Conservation (phyloP, 768 basidiomycete species). For the Gautieria morchelliformis region DNA sequence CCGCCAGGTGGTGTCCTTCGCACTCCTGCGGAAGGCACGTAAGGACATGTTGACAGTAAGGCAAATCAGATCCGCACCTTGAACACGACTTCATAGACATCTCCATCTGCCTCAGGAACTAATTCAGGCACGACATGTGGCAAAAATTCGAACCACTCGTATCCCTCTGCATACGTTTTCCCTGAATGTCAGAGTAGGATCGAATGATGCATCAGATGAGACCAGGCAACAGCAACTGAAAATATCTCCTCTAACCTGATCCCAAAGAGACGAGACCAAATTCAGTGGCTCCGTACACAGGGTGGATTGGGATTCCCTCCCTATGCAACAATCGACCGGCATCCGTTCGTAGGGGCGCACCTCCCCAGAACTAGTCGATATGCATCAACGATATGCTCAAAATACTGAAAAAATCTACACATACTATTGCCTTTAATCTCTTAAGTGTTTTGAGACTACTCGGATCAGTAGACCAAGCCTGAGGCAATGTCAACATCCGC, state of each 20-base stretch:
- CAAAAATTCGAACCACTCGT: constrained; percentile 28
- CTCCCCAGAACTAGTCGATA: constrained; percentile 7
- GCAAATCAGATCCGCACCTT: constrained; percentile 21
- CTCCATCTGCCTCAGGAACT: constrained; percentile 23
- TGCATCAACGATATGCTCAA: too few relatives aligned
- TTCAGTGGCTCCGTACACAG: constrained; percentile 9
- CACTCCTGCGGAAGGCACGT: neutral
- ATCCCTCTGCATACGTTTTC: constrained; percentile 15
- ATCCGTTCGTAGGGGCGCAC: constrained; percentile 9
- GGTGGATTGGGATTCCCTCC: constrained; percentile 7
- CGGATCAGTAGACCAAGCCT: constrained; percentile 16
- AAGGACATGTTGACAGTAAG: neutral
- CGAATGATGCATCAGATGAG: neutral
- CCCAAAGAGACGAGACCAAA: neutral
- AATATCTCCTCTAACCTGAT: neutral
- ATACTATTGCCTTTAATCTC: constrained; percentile 11
- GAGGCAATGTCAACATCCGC: neutral
- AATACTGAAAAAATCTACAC: too few relatives aligned
- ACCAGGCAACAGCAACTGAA: neutral
- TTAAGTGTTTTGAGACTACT: constrained; percentile 7
- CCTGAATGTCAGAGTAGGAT: neutral
- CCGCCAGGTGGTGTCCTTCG: neutral
- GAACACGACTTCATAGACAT: constrained; percentile 27
- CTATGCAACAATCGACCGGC: constrained; percentile 7
- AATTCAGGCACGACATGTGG: constrained; percentile 17